These are phyloP conservation scores for Cryptococcus sp. DNA, from an alignment of 1,284 basidiomycete species.

Conservation along the genomic window DNA sequence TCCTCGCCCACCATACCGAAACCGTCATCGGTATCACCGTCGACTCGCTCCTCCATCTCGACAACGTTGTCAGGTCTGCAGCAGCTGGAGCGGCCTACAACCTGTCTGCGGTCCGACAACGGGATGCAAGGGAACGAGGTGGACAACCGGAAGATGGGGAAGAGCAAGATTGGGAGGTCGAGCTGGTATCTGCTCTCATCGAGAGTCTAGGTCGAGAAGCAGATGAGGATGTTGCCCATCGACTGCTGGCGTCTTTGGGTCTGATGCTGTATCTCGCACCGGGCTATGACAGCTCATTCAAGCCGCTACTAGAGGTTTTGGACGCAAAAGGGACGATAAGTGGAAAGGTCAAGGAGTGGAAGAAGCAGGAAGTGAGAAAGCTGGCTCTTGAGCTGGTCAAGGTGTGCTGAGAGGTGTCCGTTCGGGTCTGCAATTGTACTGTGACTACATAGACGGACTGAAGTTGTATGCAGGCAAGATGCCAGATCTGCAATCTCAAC, in stretches of 20 bases:
- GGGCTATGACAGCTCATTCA: conserved; percentile 53
- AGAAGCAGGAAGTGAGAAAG: conserved; percentile 55
- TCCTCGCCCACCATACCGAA: conserved; percentile 48
- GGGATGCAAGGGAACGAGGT: conserved; percentile 30
- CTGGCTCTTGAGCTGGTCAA: conserved; percentile 61
- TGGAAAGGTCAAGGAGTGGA: conserved; percentile 54
- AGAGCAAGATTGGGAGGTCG: conserved; percentile 74
- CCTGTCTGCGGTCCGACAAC: conserved; percentile 59
- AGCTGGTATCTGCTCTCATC: conserved; percentile 69
- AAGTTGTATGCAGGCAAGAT: too few relatives aligned
- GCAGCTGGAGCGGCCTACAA: conserved; percentile 78
- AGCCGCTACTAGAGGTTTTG: conserved; percentile 65
- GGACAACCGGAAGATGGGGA: conserved; percentile 50
- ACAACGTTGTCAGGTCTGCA: conserved; percentile 64
- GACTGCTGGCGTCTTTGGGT: conserved; percentile 67
- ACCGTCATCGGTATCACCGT: conserved; percentile 56
- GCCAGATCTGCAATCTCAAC: too few relatives aligned
- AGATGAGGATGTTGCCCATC: conserved; percentile 74
- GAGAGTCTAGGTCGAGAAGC: conserved; percentile 67
- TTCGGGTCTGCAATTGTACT: too few relatives aligned
- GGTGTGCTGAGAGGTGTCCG: conserved; percentile 28
- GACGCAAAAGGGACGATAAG: conserved; percentile 54
- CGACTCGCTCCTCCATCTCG: conserved; percentile 61
- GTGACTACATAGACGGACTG: too few relatives aligned
- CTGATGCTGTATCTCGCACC: conserved; percentile 63